Conservation (phyloP, 345 rosid species). For the Adansonia digitata region DNA sequence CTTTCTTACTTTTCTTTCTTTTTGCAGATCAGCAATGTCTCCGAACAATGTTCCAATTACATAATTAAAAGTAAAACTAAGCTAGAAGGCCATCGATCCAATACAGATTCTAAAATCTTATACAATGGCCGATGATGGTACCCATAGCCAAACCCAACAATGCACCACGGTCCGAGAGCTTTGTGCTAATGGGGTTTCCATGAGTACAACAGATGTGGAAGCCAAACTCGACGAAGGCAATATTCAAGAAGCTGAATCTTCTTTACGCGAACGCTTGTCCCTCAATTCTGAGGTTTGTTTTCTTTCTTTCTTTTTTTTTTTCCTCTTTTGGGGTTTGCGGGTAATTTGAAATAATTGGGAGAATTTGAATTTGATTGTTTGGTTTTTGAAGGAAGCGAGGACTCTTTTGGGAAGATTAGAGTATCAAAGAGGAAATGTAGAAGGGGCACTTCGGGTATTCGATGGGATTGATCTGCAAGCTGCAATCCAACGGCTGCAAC, state of each 20-base stretch:
- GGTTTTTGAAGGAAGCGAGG: slow-evolving; percentile 70
- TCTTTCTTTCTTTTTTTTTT: neutral
- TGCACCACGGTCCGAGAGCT: slow-evolving; percentile 42
- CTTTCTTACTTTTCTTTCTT: neutral
- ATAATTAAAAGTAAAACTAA: too few species aligned
- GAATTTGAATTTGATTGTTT: neutral
- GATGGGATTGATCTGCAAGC: slow-evolving; percentile 96
- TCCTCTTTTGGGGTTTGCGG: too few species aligned
- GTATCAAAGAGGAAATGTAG: slow-evolving; percentile 90
- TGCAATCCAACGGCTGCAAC: slow-evolving; percentile 67
- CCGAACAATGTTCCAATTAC: neutral
- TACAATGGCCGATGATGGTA: slow-evolving; percentile 13
- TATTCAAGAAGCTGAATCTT: slow-evolving; percentile 89
- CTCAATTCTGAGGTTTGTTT: slow-evolving; percentile 74
- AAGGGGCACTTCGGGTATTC: slow-evolving; percentile 85
- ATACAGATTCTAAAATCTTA: neutral
- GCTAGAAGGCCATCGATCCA: neutral
- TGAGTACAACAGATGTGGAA: slow-evolving; percentile 72
- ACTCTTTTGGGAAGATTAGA: slow-evolving; percentile 93
- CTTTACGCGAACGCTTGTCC: slow-evolving; percentile 77
- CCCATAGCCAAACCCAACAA: slow-evolving; percentile 23
- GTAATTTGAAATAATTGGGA: neutral
- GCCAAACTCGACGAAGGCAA: slow-evolving; percentile 89
- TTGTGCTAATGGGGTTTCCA: slow-evolving; percentile 65
- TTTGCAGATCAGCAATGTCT: neutral